These are phyloP conservation scores for Biscogniauxia mediterranea DNA, from an alignment of 2,329 filamentous ascomycete genomes.

Conservation along the genomic window DNA sequence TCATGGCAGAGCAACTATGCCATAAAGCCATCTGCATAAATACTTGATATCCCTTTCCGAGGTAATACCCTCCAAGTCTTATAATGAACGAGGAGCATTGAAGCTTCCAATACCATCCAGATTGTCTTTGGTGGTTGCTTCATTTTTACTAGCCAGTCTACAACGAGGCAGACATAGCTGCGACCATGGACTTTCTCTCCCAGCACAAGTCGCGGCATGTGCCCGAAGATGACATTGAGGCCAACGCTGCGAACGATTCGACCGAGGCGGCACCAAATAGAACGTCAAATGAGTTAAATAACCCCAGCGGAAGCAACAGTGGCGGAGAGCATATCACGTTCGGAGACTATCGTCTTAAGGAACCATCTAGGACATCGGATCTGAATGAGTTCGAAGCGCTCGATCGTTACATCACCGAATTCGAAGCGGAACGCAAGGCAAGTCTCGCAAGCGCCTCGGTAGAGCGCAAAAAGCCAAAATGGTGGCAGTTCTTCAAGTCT, in stretches of 20 bases:
- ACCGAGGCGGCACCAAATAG: constrained; percentile 4
- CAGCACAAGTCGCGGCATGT: constrained; percentile 15
- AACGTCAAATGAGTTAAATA: not conserved
- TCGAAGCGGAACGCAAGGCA: constrained; percentile 27
- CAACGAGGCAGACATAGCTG: not conserved
- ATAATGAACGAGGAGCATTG: too few relatives aligned
- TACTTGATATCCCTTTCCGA: too few relatives aligned
- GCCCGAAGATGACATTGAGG: constrained; percentile 26
- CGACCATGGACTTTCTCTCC: constrained; percentile 22
- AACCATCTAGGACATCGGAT: constrained; percentile 21
- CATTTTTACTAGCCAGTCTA: not conserved
- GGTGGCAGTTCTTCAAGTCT: constrained; percentile 58
- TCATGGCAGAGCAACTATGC: too few relatives aligned
- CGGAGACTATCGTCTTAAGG: constrained; percentile 19
- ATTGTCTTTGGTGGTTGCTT: not conserved
- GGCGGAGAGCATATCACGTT: constrained; percentile 27
- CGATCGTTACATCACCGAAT: constrained; percentile 34
- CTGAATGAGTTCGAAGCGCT: constrained; percentile 34
- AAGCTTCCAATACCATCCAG: too few relatives aligned
- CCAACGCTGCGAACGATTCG: constrained; percentile 20
- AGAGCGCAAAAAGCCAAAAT: constrained; percentile 47
- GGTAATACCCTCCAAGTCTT: too few relatives aligned
- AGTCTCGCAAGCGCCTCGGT: constrained; percentile 20
- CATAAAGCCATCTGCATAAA: too few relatives aligned
- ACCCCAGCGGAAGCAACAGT: not conserved